Percentiles rank a stretch among this genome's conserved stretches.
Evolutionary conservation across 306 rosid genomes (phyloP).

Genomic region (Calophaca sinica): DNA sequence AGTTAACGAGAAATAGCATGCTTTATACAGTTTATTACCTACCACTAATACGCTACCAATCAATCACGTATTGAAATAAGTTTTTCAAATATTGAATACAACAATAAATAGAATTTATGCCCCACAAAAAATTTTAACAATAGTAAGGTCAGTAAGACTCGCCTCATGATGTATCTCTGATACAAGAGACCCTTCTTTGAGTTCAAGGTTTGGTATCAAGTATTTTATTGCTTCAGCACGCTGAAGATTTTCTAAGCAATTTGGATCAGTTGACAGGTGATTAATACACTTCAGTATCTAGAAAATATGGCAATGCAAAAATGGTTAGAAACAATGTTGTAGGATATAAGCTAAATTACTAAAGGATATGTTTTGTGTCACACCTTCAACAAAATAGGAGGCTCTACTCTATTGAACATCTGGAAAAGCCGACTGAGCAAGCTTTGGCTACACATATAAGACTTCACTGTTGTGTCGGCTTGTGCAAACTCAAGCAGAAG

Average conservation of each 20-base stretch:
- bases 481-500: slow-evolving; percentile 98
- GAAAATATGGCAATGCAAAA: slow-evolving; percentile 42
- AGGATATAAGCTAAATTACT: slow-evolving; percentile 26
- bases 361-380: slow-evolving; percentile 19
- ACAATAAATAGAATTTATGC: slow-evolving; percentile 17
- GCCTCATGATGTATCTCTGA: slow-evolving; percentile 97
- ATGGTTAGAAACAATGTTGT: slow-evolving; percentile 39
- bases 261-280: slow-evolving; percentile 97
- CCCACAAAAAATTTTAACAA: slow-evolving; percentile 29
- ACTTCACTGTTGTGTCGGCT: slow-evolving; percentile 95
- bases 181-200: slow-evolving; percentile 93
- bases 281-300: slow-evolving; percentile 93
- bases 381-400: slow-evolving; percentile 96
- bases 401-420: slow-evolving; percentile 99
- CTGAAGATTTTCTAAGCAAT: slow-evolving; percentile 99
- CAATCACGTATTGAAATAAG: slow-evolving; percentile 23
- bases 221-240: slow-evolving; percentile 98
- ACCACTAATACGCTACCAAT: slow-evolving; percentile 12
- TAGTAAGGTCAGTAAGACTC: slow-evolving; percentile 44
- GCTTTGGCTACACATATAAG: slow-evolving; percentile 95
- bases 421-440: slow-evolving; percentile 98
- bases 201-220: slow-evolving; percentile 97
- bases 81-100: slow-evolving; percentile 34
- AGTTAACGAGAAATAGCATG: slow-evolving; percentile 11
- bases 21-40: slow-evolving; percentile 8